Percentiles rank a stretch among this genome's conserved stretches.
Evolutionary conservation across 305 asterid genomes (phyloP).

Genomic region (Coffea humblotiana): DNA sequence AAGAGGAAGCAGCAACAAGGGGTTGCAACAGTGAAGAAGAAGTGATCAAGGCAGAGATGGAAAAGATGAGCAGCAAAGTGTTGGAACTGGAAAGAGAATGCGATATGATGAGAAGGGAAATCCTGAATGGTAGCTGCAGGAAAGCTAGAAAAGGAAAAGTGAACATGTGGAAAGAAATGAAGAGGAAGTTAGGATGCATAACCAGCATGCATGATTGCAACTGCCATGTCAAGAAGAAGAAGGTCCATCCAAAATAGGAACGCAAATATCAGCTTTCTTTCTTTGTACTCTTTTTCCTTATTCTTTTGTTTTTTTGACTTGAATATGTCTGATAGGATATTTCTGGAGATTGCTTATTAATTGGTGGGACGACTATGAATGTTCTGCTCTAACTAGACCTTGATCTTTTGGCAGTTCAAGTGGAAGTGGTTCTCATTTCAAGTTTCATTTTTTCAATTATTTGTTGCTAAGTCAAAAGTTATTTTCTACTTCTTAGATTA

Average conservation of each 20-base stretch:
- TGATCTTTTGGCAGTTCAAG: not conserved
- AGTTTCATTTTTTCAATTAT: not conserved
- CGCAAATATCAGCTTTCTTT: not conserved
- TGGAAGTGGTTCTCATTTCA: not conserved
- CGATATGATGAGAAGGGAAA: constrained; percentile 55
- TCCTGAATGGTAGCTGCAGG: constrained; percentile 27
- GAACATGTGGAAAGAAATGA: constrained; percentile 81
- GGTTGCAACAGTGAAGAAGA: constrained; percentile 27
- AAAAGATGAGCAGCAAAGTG: constrained; percentile 69
- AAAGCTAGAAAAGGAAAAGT: constrained; percentile 28
- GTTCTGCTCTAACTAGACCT: not conserved
- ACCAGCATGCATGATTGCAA: constrained; percentile 41
- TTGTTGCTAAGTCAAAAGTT: no score
- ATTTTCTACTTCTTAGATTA: no score
- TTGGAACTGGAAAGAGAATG: constrained; percentile 70
- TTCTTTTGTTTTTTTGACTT: not conserved
- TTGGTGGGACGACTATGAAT: not conserved
- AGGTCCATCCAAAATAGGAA: constrained; percentile 48
- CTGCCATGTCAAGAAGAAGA: constrained; percentile 71
- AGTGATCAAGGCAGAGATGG: constrained; percentile 47
- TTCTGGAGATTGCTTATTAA: not conserved
- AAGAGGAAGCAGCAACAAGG: constrained; percentile 17
- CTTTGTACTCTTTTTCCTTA: not conserved
- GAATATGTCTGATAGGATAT: not conserved
- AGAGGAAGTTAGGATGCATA: constrained; percentile 79